Evolutionary conservation across 2,329 filamentous ascomycete genomes (phyloP), one percentile per base, ranked within the genome.

Genomic region (Pseudogymnoascus sp.): DNA sequence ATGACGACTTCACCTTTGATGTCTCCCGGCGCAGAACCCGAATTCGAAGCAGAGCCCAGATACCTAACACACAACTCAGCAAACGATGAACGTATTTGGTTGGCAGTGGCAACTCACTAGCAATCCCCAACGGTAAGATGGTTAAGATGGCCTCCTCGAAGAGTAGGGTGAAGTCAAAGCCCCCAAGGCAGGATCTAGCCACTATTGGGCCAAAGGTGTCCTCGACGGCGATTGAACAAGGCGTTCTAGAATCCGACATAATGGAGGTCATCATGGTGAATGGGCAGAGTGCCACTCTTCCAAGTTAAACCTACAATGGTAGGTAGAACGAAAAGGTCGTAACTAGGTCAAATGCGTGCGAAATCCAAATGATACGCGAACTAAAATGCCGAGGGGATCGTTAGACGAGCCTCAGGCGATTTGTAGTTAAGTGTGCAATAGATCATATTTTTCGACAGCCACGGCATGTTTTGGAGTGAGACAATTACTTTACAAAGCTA

Each of bases 151-250:
- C 66, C 58, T 72, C 70, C 63, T 73, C 70, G 33, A 72, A 73
- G 11, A 71, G 64, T 9, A 72, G 66, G 3, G 71, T 72, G 60
- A 73, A 72, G 65, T 73, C 71, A 35, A 73, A 71, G 6, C 62
- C 45, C 1, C 60, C 45, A 16, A 52, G 60, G 22, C 39, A 35
- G 55, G 55, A 58, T 5, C 30, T 11, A 7, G 28, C 42, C 30
- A 63, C 52, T 16, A 62, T 49, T 2, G 68, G 68, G 30, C 67
- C 66, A 60, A 69, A 70, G 11, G 63, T 12, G 25, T 61, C 45
- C 8, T 61, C 62, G 16, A 58, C 60, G 25, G 25, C 25, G 7
- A 52, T 52, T 33, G 45, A 52, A 30, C 45, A 52, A 30, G 2
- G 12, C 25, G 22, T n/a, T 45, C 41, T 45, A 45, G 45, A 52